A percentile compares a stretch with the other conserved stretches of the same genome.
These are phyloP conservation scores for Dillenia suffruticosa DNA, from an alignment of 164 flowering plant species.

Conservation along the genomic window DNA sequence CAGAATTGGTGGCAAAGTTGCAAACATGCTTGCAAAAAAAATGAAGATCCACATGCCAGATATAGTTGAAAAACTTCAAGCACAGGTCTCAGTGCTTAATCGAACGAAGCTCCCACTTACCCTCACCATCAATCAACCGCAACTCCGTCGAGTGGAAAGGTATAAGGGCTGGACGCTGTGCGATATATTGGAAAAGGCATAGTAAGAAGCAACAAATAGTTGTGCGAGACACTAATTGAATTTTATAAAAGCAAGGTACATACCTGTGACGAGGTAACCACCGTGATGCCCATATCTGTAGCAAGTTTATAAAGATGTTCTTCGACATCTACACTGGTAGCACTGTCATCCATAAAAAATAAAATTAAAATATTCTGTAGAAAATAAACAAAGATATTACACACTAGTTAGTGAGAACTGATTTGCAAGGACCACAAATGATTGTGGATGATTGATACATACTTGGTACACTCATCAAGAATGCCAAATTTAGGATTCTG, in stretches of 20 bases:
- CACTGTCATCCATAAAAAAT: constrained; percentile 41
- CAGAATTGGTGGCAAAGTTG: no score
- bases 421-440: no score
- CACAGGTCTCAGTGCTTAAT: constrained; percentile 40
- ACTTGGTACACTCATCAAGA: constrained; percentile 99
- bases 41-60: no score
- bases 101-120: constrained; percentile 85
- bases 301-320: constrained; percentile 93
- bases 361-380: background rate
- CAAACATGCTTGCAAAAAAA: no score
- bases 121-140: constrained; percentile 93
- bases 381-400: background rate
- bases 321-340: constrained; percentile 97
- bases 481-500: constrained; percentile 90
- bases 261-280: constrained; percentile 94
- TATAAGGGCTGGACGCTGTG: constrained; percentile 94
- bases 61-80: no score
- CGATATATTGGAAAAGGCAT: background rate
- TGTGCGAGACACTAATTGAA: background rate
- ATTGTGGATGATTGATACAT: constrained; percentile 17
- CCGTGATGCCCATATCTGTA: constrained; percentile 71
- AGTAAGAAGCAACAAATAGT: background rate
- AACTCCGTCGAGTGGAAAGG: constrained; percentile 85
- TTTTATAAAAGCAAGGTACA: constrained; percentile 8
- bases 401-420: no score